Percentiles rank a stretch among this genome's conserved stretches.
These are phyloP conservation scores for Rhodotorula sp. DNA, from an alignment of 1,284 basidiomycete species.

Conservation along the genomic window DNA sequence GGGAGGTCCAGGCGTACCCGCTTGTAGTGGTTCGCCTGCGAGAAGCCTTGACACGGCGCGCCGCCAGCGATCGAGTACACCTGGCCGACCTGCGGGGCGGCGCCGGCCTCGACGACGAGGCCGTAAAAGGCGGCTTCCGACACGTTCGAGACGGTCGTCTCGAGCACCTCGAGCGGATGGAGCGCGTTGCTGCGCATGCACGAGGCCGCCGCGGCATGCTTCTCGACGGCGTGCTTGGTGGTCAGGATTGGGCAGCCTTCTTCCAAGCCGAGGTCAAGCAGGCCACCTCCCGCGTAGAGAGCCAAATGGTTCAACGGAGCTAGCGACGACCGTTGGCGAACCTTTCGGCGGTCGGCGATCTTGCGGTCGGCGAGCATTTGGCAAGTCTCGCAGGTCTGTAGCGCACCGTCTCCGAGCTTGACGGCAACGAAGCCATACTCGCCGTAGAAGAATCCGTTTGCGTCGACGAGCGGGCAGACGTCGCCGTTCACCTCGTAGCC, in stretches of 20 bases:
- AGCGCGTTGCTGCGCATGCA: neutral
- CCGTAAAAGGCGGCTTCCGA: neutral
- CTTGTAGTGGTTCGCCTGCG: slow-evolving; percentile 7
- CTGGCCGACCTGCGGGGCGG: neutral
- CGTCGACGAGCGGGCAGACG: too few species aligned
- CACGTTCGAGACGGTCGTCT: neutral
- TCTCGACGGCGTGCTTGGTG: slow-evolving; percentile 4
- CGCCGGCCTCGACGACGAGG: too few species aligned
- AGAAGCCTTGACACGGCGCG: slow-evolving; percentile 15
- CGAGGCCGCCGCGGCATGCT: neutral
- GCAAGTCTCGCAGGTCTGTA: too few species aligned
- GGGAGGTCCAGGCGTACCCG: neutral
- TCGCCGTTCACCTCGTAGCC: too few species aligned
- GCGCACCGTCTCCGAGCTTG: too few species aligned
- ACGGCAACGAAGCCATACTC: too few species aligned
- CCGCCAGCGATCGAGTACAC: slow-evolving; percentile 1
- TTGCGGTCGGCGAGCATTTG: too few species aligned
- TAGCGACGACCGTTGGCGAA: neutral
- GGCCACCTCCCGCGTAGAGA: slow-evolving; percentile 10
- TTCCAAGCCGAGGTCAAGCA: slow-evolving; percentile 7
- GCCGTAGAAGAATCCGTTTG: too few species aligned
- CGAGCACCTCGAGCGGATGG: neutral
- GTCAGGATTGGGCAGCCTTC: neutral
- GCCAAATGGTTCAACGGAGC: neutral
- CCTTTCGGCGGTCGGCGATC: too few species aligned